Conservation (phyloP, 1,284 basidiomycete species). For the Mycosarcoma mackinlayi region DNA sequence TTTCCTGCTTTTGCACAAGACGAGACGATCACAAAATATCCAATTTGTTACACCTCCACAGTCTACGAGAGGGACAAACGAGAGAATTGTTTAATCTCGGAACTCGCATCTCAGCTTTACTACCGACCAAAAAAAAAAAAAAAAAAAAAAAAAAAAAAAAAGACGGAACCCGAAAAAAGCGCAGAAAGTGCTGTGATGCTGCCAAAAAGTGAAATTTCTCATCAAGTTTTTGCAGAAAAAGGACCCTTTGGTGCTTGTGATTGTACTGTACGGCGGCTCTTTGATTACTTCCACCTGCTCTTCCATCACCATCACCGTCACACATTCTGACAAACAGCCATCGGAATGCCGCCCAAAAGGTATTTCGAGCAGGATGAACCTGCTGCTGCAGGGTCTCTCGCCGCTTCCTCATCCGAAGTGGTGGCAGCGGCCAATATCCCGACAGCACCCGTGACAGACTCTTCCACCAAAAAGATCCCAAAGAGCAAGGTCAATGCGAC, state of each 20-base stretch:
- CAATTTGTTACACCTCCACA: conserved; percentile 2
- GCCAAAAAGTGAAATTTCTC: not conserved
- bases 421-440: not conserved
- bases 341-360: conserved; percentile 51
- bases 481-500: conserved; percentile 57
- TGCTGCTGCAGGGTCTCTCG: conserved; percentile 7
- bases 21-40: conserved; percentile 14
- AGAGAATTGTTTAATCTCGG: conserved; percentile 13
- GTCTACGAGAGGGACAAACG: not conserved
- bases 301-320: not conserved
- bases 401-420: conserved; percentile 17
- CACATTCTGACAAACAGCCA: not conserved
- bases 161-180: not conserved
- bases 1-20: not conserved
- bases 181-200: not conserved
- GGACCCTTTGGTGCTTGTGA: too few species aligned
- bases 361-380: conserved; percentile 55
- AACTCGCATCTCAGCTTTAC: conserved; percentile 15
- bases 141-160: not conserved
- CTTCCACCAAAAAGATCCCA: conserved; percentile 8
- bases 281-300: not conserved
- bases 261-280: too few species aligned
- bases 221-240: not conserved
- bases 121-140: not conserved
- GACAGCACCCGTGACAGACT: conserved; percentile 4